phyloP scores from a whole-genome alignment of 2,329 filamentous ascomycete genomes.

The Penicillium sp. region DNA sequence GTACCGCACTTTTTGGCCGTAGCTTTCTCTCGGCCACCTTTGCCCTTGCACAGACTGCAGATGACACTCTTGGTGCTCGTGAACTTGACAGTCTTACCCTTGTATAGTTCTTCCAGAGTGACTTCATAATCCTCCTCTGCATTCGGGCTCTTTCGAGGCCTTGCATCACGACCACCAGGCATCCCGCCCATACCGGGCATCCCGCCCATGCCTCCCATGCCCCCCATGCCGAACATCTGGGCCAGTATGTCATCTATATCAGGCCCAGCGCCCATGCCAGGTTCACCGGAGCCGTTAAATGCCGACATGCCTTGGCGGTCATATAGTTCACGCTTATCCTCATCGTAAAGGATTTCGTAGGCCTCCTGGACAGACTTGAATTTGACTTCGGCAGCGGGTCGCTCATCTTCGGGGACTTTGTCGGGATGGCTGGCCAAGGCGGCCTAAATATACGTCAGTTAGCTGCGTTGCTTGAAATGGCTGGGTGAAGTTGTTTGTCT shows the following conservation, averaged over 20 bases:
- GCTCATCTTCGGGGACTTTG: conserved; percentile 82
- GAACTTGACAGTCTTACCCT: conserved; percentile 97
- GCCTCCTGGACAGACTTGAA: conserved; percentile 93
- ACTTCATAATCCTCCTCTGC: conserved; percentile 91
- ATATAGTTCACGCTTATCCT: conserved; percentile 86
- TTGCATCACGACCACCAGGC: conserved; percentile 32
- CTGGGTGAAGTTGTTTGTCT: background rate
- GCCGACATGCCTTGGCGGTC: conserved; percentile 93
- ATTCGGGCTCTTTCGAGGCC: conserved; percentile 62
- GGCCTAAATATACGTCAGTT: conserved; percentile 49
- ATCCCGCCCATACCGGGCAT: conserved; percentile 35
- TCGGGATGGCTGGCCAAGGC: conserved; percentile 88
- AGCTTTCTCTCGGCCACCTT: conserved; percentile 84
- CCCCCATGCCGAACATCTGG: conserved; percentile 72
- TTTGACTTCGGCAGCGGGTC: conserved; percentile 76
- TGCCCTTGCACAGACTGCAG: conserved; percentile 80
- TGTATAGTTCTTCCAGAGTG: conserved; percentile 90
- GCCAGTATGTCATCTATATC: conserved; percentile 89
- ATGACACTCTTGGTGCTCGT: conserved; percentile 90
- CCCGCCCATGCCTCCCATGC: conserved; percentile 50
- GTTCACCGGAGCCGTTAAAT: conserved; percentile 70
- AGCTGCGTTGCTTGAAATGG: background rate
- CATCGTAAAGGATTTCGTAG: conserved; percentile 96
- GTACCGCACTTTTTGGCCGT: conserved; percentile 76
- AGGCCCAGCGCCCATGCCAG: conserved; percentile 48